Evolutionary conservation across 148 eudicot genomes (phyloP).

Genomic region (Cornus florida): DNA sequence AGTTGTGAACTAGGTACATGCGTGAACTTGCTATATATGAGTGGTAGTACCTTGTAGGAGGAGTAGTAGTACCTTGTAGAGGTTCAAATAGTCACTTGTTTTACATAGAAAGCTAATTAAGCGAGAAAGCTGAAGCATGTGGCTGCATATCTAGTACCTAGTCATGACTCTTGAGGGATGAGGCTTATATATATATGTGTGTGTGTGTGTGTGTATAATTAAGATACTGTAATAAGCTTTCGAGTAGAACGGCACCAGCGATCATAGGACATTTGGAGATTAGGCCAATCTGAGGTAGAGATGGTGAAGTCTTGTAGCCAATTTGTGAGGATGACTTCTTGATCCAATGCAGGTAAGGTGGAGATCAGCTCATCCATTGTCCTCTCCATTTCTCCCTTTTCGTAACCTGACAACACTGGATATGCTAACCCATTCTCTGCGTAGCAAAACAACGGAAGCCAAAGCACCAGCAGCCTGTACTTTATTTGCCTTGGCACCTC

Average conservation of each 20-base stretch:
- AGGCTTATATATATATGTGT: too few species aligned
- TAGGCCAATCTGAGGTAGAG: conserved; percentile 35
- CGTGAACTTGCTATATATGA: too few species aligned
- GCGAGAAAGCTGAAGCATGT: too few species aligned
- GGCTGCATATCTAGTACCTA: too few species aligned
- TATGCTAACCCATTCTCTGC: conserved; percentile 29
- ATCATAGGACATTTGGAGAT: conserved; percentile 32
- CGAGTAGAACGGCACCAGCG: conserved; percentile 33
- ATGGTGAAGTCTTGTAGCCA: conserved; percentile 35
- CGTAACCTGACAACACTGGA: conserved; percentile 27
- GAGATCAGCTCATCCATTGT: conserved; percentile 29
- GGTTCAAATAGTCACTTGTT: too few species aligned
- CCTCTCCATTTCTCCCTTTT: conserved; percentile 29
- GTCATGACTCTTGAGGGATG: too few species aligned
- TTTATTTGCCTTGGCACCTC: conserved; percentile 22
- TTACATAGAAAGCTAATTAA: too few species aligned
- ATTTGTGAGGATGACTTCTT: conserved; percentile 30
- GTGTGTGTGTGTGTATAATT: too few species aligned
- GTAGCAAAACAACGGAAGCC: conserved; percentile 35
- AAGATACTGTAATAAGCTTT: conserved; percentile 6
- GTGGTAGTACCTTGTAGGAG: too few species aligned
- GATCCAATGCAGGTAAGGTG: conserved; percentile 23
- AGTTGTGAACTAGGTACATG: too few species aligned
- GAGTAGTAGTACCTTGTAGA: too few species aligned
- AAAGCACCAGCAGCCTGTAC: conserved; percentile 25